phyloP scores from a whole-genome alignment of 225 moss, liverwort and hornwort species.

The Polytrichum formosum region DNA sequence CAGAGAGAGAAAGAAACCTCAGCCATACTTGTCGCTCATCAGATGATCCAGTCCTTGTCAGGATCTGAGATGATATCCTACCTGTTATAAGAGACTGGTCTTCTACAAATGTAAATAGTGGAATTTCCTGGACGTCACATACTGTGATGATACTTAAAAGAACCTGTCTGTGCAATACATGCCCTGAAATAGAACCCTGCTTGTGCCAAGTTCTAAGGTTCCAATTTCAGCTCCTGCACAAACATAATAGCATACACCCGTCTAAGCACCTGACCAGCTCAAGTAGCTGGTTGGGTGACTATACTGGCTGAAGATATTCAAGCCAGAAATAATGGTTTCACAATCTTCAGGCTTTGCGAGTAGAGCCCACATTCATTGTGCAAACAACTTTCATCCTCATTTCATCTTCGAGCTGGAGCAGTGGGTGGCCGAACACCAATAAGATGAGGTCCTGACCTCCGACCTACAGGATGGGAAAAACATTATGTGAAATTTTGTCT shows the following conservation, averaged over 20 bases:
- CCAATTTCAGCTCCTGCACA: conserved; percentile 26
- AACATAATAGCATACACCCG: conserved; percentile 18
- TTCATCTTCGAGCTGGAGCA: conserved; percentile 17
- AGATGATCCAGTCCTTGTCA: too few relatives aligned
- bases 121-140: conserved; percentile 6
- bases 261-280: conserved; percentile 28
- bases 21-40: too few relatives aligned
- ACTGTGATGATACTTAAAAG: conserved; percentile 7
- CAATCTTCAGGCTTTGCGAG: not conserved
- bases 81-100: conserved; percentile 5
- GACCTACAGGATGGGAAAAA: not conserved
- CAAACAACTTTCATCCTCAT: not conserved
- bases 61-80: not conserved
- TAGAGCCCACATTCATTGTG: not conserved
- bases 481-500: too few relatives aligned
- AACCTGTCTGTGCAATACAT: conserved; percentile 1
- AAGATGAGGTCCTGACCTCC: conserved; percentile 7
- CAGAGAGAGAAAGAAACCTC: too few relatives aligned
- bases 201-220: conserved; percentile 31
- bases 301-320: conserved; percentile 20
- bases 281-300: conserved; percentile 13
- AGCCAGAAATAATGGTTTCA: conserved; percentile 15
- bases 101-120: not conserved
- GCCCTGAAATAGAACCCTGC: conserved; percentile 14
- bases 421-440: conserved; percentile 13